Percentiles rank a stretch among this genome's conserved stretches.
phyloP scores from a whole-genome alignment of 2,329 filamentous ascomycete species.

The Monosporascus sp. region DNA sequence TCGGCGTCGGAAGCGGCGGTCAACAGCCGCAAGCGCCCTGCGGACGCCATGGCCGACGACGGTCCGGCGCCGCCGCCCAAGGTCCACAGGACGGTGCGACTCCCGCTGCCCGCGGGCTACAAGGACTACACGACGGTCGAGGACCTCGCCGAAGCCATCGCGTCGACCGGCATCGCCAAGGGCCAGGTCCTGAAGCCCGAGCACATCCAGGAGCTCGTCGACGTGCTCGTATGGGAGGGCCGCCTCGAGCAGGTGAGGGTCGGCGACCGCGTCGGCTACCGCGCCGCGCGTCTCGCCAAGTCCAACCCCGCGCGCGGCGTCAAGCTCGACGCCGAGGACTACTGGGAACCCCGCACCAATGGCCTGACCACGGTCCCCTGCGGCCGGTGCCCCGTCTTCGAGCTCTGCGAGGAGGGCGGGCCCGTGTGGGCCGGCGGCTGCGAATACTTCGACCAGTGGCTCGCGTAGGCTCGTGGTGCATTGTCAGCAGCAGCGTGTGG shows the following conservation, averaged over 20 bases:
- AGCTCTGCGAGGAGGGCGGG: constrained; percentile 84
- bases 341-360: constrained; percentile 48
- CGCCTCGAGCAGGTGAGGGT: constrained; percentile 64
- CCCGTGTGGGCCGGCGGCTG: constrained; percentile 87
- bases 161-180: constrained; percentile 62
- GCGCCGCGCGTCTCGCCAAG: constrained; percentile 44
- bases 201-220: constrained; percentile 79
- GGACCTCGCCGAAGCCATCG: constrained; percentile 71
- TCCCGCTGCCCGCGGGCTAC: constrained; percentile 61
- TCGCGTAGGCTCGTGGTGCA: constrained; percentile 35
- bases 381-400: constrained; percentile 86
- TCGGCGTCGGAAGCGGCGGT: constrained; percentile 31
- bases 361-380: constrained; percentile 86
- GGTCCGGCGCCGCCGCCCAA: constrained; percentile 21
- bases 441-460: constrained; percentile 86
- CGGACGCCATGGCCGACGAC: constrained; percentile 35
- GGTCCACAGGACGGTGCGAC: constrained; percentile 28
- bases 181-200: constrained; percentile 65
- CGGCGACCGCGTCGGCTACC: constrained; percentile 46
- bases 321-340: constrained; percentile 23
- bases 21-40: constrained; percentile 46
- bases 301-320: constrained; percentile 24
- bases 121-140: constrained; percentile 74
- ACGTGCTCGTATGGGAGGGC: constrained; percentile 85
- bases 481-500: constrained; percentile 8